A percentile compares a stretch with the other conserved stretches of the same genome.
These are phyloP conservation scores for Elsinoe perseae DNA, from an alignment of 2,329 filamentous ascomycete genomes.

Conservation along the genomic window DNA sequence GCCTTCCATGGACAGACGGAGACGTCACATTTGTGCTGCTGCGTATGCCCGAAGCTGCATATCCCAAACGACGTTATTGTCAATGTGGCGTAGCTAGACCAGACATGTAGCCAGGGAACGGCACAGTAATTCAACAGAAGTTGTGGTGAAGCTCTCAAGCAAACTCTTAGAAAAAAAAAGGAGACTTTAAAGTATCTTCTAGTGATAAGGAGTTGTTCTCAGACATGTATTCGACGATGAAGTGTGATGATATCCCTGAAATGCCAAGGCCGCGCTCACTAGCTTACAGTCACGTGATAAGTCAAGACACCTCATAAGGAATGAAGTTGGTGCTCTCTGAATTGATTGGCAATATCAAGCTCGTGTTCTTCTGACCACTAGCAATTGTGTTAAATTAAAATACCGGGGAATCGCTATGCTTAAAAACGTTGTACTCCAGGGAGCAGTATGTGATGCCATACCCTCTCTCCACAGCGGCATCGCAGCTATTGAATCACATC, in stretches of 20 bases:
- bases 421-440: not conserved
- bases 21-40: too few species aligned
- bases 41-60: not conserved
- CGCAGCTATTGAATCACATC: too few species aligned
- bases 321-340: not conserved
- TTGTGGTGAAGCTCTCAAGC: too few species aligned
- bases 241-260: not conserved
- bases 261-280: not conserved
- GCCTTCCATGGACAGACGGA: not conserved
- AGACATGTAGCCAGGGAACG: too few species aligned
- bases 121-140: too few species aligned
- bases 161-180: too few species aligned
- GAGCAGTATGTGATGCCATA: too few species aligned
- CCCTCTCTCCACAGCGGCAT: too few species aligned
- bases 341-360: not conserved
- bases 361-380: not conserved
- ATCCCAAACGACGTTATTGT: not conserved
- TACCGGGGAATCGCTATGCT: not conserved
- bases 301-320: not conserved
- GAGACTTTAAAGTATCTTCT: too few species aligned
- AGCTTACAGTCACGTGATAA: not conserved
- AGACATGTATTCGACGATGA: not conserved
- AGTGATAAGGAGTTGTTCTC: too few species aligned
- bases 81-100: not conserved
- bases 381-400: not conserved